Evolutionary conservation across 176 grass and related monocot species (phyloP).

Genomic region (Oryza longistaminata): DNA sequence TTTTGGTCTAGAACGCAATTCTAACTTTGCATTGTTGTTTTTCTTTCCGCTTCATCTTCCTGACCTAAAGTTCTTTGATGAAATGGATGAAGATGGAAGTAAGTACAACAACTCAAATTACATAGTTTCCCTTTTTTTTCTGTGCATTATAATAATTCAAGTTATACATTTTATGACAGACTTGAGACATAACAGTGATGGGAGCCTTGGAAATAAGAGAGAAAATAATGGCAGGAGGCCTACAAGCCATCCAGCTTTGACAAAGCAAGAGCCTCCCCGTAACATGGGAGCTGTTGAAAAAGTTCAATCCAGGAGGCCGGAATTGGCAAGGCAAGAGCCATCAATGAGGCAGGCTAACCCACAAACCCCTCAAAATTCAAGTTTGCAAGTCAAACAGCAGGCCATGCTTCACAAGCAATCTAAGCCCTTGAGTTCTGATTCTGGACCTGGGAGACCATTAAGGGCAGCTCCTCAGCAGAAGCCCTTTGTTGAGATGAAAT

Average conservation of each 20-base stretch:
- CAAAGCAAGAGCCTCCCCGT: constrained; percentile 34
- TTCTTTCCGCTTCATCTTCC: background rate
- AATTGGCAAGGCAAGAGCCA: constrained; percentile 41
- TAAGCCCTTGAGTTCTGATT: constrained; percentile 44
- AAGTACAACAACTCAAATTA: constrained; percentile 41
- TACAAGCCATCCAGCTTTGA: constrained; percentile 29
- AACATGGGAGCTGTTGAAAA: constrained; percentile 34
- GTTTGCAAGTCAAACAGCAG: constrained; percentile 38
- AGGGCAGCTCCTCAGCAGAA: constrained; percentile 44
- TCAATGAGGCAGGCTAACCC: constrained; percentile 52
- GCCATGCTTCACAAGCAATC: constrained; percentile 39
- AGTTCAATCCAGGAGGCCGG: constrained; percentile 41
- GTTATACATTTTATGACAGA: constrained; percentile 46
- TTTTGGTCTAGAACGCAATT: constrained; percentile 16
- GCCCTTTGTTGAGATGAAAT: constrained; percentile 34
- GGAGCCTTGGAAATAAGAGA: constrained; percentile 38
- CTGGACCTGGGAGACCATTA: constrained; percentile 45
- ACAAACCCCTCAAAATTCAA: constrained; percentile 40
- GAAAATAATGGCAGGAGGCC: constrained; percentile 35
- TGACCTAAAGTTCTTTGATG: constrained; percentile 80
- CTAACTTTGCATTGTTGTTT: constrained; percentile 42
- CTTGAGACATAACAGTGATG: constrained; percentile 53
- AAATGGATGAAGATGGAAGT: constrained; percentile 99
- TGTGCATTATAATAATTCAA: constrained; percentile 17
- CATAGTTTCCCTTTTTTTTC: constrained; percentile 4